Base-by-base conservation (phyloP, 2,329 filamentous ascomycete genomes). In the Incumbomyces lentus region DNA sequence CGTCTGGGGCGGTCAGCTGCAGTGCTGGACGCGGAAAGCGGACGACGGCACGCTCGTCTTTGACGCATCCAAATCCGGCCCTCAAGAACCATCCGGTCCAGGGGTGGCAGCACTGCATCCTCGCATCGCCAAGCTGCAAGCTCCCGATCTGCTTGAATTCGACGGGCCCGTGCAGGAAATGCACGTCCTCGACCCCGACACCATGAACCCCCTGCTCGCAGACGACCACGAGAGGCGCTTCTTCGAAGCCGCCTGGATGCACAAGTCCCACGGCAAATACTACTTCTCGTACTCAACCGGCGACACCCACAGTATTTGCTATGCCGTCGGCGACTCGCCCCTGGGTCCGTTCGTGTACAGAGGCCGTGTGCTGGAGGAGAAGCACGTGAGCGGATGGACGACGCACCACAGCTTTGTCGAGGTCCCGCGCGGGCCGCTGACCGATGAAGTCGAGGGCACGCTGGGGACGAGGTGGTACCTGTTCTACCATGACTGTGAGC, bases 171-270 rank as follows among this genome's bases (percentile, higher is more conserved):
- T 82, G 2, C 67, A 70, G 4, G 79, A 86, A 53, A 63, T 86
- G 1, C 63, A 70, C 16, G 83, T 89, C 55, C 67, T 85, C 6
- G 82, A 78, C 36, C 70, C 71, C 5, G 76, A 81, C 55, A 74
- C 73, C 3, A 76, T 77, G 5, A 61, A 74, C 59, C 77, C 73
- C 0, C 68, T 88, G 41, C 58, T 65, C 1, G 79, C 80, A 8
- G 75, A 81, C 55, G 82, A 88, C 62, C 84, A 88, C 60, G 81
- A 82, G 49, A 65, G 81, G 13, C 73, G 84, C 6, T 89, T 89
- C 72, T 88, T 89, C 61, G 84, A 89, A 66, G 84, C 83, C 0
- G 79, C 84, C 2, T 88, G 84, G 84, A 70, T 86, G 72, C 84
- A 88, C 67, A 85, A 84, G 70, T 76, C 78, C 58, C 67, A 73